phyloP scores from a whole-genome alignment of 306 rosid genomes.

The Corylus avellana region DNA sequence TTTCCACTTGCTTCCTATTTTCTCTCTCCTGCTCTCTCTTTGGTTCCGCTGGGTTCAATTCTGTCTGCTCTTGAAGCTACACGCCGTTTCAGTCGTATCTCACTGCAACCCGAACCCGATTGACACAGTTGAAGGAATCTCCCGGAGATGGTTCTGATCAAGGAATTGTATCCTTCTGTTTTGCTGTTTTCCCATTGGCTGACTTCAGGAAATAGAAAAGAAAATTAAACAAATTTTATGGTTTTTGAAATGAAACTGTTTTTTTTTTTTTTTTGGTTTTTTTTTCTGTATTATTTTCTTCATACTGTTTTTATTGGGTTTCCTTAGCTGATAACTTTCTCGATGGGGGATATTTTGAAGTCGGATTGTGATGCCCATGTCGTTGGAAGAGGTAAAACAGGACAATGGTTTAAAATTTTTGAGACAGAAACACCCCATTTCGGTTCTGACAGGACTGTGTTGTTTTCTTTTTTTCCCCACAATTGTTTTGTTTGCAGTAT shows the following conservation, averaged over 20 bases:
- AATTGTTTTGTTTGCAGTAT: slow-evolving; percentile 28
- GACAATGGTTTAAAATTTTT: background rate
- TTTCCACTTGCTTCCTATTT: background rate
- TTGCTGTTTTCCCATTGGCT: background rate
- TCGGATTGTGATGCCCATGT: slow-evolving; percentile 48
- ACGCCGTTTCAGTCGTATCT: background rate
- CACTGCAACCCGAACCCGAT: background rate
- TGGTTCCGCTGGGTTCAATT: background rate
- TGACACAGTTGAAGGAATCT: background rate
- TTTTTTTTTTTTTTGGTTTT: background rate
- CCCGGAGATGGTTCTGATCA: slow-evolving; percentile 38
- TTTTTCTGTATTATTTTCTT: background rate
- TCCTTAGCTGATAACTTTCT: slow-evolving; percentile 31
- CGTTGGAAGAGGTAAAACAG: slow-evolving; percentile 46
- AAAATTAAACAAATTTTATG: background rate
- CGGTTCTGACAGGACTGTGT: background rate
- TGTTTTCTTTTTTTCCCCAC: background rate
- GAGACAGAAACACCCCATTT: background rate
- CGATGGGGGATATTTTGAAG: slow-evolving; percentile 28
- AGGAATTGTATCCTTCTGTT: slow-evolving; percentile 48
- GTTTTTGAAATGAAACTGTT: too few relatives aligned
- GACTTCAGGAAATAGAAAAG: background rate
- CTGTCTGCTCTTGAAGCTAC: background rate
- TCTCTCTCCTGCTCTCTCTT: background rate
- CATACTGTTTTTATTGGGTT: slow-evolving; percentile 8